A percentile compares a stretch with the other conserved stretches of the same genome.
Evolutionary conservation across 345 rosid species (phyloP).

Genomic region (Trapa incisa): DNA sequence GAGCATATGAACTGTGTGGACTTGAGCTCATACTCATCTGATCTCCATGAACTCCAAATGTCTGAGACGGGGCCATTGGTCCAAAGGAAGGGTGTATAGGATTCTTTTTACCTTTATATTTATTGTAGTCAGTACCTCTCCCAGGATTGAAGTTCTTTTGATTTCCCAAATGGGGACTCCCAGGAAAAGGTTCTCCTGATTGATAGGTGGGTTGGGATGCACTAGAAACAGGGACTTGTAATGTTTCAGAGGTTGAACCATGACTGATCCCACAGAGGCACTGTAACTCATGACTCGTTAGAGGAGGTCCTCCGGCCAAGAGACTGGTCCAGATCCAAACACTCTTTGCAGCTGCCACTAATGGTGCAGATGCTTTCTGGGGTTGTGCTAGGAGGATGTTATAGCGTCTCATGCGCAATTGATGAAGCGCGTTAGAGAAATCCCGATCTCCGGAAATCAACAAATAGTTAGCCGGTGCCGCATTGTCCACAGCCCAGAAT

Average conservation of each 20-base stretch:
- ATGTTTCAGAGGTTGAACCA: conserved; percentile 13
- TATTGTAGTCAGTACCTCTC: neutral
- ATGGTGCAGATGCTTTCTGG: conserved; percentile 27
- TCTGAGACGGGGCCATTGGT: conserved; percentile 5
- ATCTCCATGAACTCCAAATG: conserved; percentile 13
- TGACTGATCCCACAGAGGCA: conserved; percentile 7
- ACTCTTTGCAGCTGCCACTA: conserved; percentile 34
- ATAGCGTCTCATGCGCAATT: conserved; percentile 35
- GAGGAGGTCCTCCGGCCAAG: conserved; percentile 26
- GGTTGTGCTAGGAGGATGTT: conserved; percentile 39
- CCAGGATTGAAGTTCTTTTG: conserved; percentile 9
- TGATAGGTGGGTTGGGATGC: conserved; percentile 8
- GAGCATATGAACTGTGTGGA: conserved; percentile 13
- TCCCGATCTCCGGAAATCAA: conserved; percentile 39
- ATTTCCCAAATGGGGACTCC: conserved; percentile 14
- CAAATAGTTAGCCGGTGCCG: conserved; percentile 38
- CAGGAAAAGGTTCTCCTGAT: conserved; percentile 8
- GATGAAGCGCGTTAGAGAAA: conserved; percentile 41
- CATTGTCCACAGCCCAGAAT: conserved; percentile 45
- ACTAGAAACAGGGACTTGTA: conserved; percentile 13
- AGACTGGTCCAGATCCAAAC: conserved; percentile 43
- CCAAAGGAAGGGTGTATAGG: conserved; percentile 9
- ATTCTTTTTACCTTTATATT: conserved; percentile 21
- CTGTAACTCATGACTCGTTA: conserved; percentile 13
- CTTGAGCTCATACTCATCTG: conserved; percentile 13